Evolutionary conservation across 495 filamentous ascomycete species (phyloP), one percentile per base, ranked within the genome.

Genomic region (Aspergillus baeticus): DNA sequence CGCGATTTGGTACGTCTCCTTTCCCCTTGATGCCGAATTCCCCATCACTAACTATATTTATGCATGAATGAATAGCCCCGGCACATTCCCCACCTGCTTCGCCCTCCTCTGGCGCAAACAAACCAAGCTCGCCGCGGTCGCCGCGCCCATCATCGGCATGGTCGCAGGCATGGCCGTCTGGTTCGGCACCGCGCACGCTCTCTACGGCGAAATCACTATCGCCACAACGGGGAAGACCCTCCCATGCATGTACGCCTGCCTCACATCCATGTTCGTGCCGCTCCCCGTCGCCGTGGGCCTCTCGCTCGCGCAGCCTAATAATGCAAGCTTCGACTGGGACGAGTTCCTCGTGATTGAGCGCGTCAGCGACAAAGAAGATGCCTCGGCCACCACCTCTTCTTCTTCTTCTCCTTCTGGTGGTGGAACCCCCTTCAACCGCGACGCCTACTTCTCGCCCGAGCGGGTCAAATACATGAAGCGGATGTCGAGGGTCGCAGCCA

Each of bases 61-160:
- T 29, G 4, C 26, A n/a, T n/a, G n/a, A n/a, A n/a, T n/a, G n/a
- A n/a, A n/a, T n/a, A 29, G 51, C 33, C 53, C 68, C 5, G 64
- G 62, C 2, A 59, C 75, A 22, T 69, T 76, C 36, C 73, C 73
- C 14, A 63, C 67, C 21, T 55, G 63, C 26, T 68, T 74, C 41
- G 66, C 74, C 7, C 61, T 78, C 21, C 55, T 75, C 23, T 76
- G 75, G 75, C 62, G 59, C 15, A 54, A 65, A 18, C 72, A 76
- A 55, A 69, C 62, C 18, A 63, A 58, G 39, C 45, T 60, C 2
- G 70, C 67, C 3, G 68, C 69, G 14, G 68, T 69, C 22, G 41
- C 68, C 7, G 61, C 66, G n/a, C 69, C 75, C 8, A 55, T 74
- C 10, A 54, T 70, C 2, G 72, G 73, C 3, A 82, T 75, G 31